Evolutionary conservation across 225 moss, liverwort and hornwort species (phyloP).

Genomic region (Marchantia paleacea): DNA sequence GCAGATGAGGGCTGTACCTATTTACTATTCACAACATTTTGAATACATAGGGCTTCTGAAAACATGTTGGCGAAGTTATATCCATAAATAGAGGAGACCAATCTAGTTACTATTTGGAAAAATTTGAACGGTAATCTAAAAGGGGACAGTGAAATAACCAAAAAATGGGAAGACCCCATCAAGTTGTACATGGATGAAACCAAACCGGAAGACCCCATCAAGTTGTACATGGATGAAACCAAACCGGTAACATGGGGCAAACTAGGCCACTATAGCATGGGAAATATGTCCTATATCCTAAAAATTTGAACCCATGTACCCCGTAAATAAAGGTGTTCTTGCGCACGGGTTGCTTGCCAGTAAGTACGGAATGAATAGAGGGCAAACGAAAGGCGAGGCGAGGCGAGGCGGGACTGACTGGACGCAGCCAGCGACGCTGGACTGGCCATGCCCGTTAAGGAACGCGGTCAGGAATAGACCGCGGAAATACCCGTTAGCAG

Average conservation of each 20-base stretch:
- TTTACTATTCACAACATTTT: background rate
- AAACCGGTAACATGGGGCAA: too few species aligned
- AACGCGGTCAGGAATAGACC: constrained; percentile 6
- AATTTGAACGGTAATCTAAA: background rate
- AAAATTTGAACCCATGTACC: background rate
- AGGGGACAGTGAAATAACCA: too few species aligned
- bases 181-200: too few species aligned
- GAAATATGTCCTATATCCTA: too few species aligned
- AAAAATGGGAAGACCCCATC: too few species aligned
- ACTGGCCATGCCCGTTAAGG: constrained; percentile 3
- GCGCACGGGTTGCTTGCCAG: constrained; percentile 17
- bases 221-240: too few species aligned
- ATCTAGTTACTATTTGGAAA: constrained; percentile 1
- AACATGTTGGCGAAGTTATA: background rate
- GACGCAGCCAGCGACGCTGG: background rate
- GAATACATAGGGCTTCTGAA: background rate
- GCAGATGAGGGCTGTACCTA: background rate
- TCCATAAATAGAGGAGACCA: background rate
- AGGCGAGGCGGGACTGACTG: background rate
- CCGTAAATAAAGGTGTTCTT: background rate
- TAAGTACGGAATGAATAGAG: constrained; percentile 8
- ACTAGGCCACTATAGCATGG: too few species aligned
- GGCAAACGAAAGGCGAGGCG: constrained; percentile 1
- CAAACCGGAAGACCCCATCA: too few species aligned
- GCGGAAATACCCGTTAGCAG: constrained; percentile 7